Percentiles rank a stretch among this genome's conserved stretches.
Conservation (phyloP, 306 rosid genomes). For the Fragaria vesca region DNA sequence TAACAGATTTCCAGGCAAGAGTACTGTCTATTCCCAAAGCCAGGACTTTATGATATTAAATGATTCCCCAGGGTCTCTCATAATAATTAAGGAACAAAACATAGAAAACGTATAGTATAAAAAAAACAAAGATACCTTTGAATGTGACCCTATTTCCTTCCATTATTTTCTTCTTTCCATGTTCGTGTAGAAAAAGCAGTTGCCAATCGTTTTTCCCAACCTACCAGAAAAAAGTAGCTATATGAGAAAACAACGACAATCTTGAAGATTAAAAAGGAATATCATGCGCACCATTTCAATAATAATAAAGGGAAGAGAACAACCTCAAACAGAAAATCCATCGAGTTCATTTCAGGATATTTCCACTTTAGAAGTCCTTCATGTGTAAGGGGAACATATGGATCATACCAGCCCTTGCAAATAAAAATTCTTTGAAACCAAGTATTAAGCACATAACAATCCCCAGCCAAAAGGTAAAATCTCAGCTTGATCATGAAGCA, state of each 20-base stretch:
- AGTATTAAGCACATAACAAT: neutral
- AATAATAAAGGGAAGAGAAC: conserved; percentile 23
- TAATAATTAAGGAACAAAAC: neutral
- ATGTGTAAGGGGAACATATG: conserved; percentile 88
- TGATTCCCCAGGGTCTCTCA: neutral
- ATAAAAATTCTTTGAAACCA: conserved; percentile 20
- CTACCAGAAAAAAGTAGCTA: conserved; percentile 49
- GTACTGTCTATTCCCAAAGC: neutral
- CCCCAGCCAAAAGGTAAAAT: neutral
- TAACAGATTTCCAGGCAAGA: neutral
- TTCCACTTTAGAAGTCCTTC: conserved; percentile 97
- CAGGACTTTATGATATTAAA: neutral
- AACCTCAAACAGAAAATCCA: conserved; percentile 92
- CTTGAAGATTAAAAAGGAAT: conserved; percentile 12
- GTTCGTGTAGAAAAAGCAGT: conserved; percentile 61
- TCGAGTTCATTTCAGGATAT: conserved; percentile 75
- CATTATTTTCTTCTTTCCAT: conserved; percentile 87
- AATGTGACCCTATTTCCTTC: conserved; percentile 73
- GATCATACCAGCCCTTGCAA: conserved; percentile 93
- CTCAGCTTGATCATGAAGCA: conserved; percentile 20
- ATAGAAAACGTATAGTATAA: neutral
- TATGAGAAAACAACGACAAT: conserved; percentile 24
- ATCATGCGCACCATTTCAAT: conserved; percentile 12
- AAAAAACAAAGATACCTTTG: conserved; percentile 48
- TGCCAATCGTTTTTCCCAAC: conserved; percentile 52